These are phyloP conservation scores for Phytophthora rubi DNA, from an alignment of 352 stramenopile species.

Conservation along the genomic window DNA sequence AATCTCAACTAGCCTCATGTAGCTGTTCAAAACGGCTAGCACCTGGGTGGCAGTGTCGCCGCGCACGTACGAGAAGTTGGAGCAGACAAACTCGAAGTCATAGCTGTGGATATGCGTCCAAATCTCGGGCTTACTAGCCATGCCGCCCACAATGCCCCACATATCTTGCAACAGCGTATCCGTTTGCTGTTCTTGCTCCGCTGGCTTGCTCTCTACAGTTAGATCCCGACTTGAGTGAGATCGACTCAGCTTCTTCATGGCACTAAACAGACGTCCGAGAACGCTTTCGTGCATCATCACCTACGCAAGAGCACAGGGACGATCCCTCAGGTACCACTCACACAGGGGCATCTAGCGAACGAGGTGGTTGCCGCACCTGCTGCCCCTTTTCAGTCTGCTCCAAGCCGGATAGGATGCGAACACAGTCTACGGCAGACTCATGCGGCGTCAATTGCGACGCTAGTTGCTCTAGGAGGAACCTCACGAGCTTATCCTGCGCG, in stretches of 20 bases:
- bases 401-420: conserved; percentile 57
- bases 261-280: conserved; percentile 52
- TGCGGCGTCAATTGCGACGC: conserved; percentile 23
- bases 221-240: conserved; percentile 30
- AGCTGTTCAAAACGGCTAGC: conserved; percentile 62
- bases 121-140: conserved; percentile 45
- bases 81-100: conserved; percentile 76
- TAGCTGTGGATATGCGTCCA: conserved; percentile 58
- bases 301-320: conserved; percentile 39
- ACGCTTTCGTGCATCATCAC: conserved; percentile 52
- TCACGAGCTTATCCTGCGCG: conserved; percentile 66
- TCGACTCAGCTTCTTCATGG: conserved; percentile 52
- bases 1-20: conserved; percentile 59
- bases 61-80: conserved; percentile 50
- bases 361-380: conserved; percentile 34
- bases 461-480: conserved; percentile 65
- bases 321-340: conserved; percentile 25
- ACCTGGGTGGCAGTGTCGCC: conserved; percentile 47
- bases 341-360: conserved; percentile 27
- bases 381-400: conserved; percentile 53
- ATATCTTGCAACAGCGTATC: conserved; percentile 39
- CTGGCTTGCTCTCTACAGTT: conserved; percentile 25
- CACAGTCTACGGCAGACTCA: conserved; percentile 55
- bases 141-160: conserved; percentile 54
- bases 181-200: conserved; percentile 24